Evolutionary conservation across 2,329 filamentous ascomycete species (phyloP), one percentile per base, ranked within the genome.

Genomic region (Fusarium staphyleae): DNA sequence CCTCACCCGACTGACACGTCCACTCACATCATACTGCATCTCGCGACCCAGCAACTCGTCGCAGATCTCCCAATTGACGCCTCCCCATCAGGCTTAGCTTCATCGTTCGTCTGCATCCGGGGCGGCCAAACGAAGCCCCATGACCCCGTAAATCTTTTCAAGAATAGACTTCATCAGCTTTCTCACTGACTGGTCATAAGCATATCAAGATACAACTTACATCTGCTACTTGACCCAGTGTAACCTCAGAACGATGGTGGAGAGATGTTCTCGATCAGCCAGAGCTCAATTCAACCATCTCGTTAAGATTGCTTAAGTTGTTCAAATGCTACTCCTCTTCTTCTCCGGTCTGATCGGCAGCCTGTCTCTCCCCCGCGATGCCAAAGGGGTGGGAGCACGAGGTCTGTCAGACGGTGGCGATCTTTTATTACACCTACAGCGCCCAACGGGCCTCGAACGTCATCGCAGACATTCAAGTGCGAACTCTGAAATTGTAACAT

Each of bases 11-110:
- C 24, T 37, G 33, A 37, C 43, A 37, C 33, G 34, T 32, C 44
- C 34, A 47, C 34, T 36, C 44, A 39, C 34, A 39, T 47, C 44
- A 47, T 47, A 24, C 34, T 32, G 44, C 44, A 39, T 47, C 44
- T 47, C 34, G 34, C 33, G 44, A 39, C 34, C 24, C 44, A 30
- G 44, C 28, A 30, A 36, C 16, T 24, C 22, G 14, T 15, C 14
- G 14, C 33, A 19, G 44, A 47, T 30, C 26, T 37, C 29, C 24
- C n/a, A 14, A 30, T 34, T 49, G 41, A 44, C 43, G 28, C 6
- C 43, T 40, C 34, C 53, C 44, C 57, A 47, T 61, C 48, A 36
- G 53, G 48, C 58, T 40, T 56, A 26, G 36, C 33, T 40, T 44
- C 52, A 48, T 62, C 37, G 24, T 32, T 32, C 22, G 43, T 37